Evolutionary conservation across 208 protist species (phyloP).

Genomic region (Acanthamoeba lenticulata): DNA sequence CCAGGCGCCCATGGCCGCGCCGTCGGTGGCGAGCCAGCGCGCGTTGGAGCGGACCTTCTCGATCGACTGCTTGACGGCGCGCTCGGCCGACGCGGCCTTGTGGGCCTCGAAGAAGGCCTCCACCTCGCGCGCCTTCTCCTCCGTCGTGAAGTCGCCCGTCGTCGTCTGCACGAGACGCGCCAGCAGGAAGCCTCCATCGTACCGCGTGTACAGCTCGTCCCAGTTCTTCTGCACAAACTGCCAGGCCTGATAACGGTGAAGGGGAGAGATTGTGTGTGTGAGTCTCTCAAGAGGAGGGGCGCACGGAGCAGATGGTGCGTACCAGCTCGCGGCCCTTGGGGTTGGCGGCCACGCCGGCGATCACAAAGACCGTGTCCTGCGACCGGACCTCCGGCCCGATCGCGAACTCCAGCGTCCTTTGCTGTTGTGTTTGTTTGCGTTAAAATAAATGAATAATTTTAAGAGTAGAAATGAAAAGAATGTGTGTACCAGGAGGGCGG

Average conservation of each 20-base stretch:
- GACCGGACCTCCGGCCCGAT: conserved; percentile 68
- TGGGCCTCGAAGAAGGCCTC: conserved; percentile 40
- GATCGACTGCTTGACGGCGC: conserved; percentile 40
- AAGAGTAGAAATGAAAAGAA: not conserved
- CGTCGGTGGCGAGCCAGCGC: conserved; percentile 43
- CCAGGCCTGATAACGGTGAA: too few relatives aligned
- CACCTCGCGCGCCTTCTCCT: conserved; percentile 58
- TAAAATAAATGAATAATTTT: not conserved
- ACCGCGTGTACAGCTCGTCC: conserved; percentile 26
- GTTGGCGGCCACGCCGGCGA: conserved; percentile 34
- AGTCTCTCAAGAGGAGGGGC: too few relatives aligned
- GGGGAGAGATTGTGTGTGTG: too few relatives aligned
- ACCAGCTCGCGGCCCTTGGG: conserved; percentile 29
- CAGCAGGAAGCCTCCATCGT: conserved; percentile 44
- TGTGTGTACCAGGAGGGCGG: conserved; percentile 8
- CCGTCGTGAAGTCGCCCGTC: conserved; percentile 18
- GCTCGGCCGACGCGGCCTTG: conserved; percentile 26
- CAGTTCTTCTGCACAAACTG: conserved; percentile 74
- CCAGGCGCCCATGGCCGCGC: not conserved
- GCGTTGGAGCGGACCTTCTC: conserved; percentile 50
- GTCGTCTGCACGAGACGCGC: not conserved
- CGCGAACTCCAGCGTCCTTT: conserved; percentile 74
- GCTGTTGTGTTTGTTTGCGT: not conserved
- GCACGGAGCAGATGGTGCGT: too few relatives aligned
- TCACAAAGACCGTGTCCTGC: conserved; percentile 74